Evolutionary conservation across 139 green algal genomes (phyloP), one percentile per base, ranked within the genome.

Genomic region (Desmodesmus armatus): DNA sequence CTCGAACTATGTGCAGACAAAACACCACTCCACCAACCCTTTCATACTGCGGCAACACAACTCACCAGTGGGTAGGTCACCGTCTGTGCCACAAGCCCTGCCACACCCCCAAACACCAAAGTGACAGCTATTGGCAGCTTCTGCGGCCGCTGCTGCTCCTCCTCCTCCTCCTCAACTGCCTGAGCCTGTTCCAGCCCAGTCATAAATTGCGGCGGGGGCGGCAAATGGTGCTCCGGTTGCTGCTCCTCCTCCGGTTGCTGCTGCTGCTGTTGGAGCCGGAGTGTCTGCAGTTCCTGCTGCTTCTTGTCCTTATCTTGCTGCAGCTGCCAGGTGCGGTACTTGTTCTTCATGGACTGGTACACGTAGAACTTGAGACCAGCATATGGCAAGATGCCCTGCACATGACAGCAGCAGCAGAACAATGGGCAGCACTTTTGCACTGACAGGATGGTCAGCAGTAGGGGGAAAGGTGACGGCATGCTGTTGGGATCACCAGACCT

Each of bases 381-480:
- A 84, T 99, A 99, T 0, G 96, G 96, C 67, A 99, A 77, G 84
- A 99, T 99, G 40, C 96, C 96, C 35, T 93, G 84, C n/a, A n/a
- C n/a, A n/a, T n/a, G n/a, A n/a, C n/a, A n/a, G n/a, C n/a, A n/a
- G n/a, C n/a, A n/a, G n/a, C n/a, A n/a, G n/a, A n/a, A n/a, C n/a
- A n/a, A n/a, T n/a, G n/a, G n/a, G n/a, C n/a, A n/a, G n/a, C n/a
- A n/a, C n/a, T n/a, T n/a, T n/a, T n/a, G n/a, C n/a, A n/a, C n/a
- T n/a, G n/a, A n/a, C n/a, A n/a, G n/a, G n/a, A n/a, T n/a, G n/a
- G n/a, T n/a, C n/a, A n/a, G n/a, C n/a, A n/a, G n/a, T n/a, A n/a
- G n/a, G n/a, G n/a, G n/a, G n/a, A n/a, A n/a, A n/a, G n/a, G n/a
- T n/a, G n/a, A n/a, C n/a, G n/a, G n/a, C n/a, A n/a, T n/a, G n/a